These are phyloP conservation scores for Lactuca saligna DNA, from an alignment of 129 eudicot genomes.

Conservation along the genomic window DNA sequence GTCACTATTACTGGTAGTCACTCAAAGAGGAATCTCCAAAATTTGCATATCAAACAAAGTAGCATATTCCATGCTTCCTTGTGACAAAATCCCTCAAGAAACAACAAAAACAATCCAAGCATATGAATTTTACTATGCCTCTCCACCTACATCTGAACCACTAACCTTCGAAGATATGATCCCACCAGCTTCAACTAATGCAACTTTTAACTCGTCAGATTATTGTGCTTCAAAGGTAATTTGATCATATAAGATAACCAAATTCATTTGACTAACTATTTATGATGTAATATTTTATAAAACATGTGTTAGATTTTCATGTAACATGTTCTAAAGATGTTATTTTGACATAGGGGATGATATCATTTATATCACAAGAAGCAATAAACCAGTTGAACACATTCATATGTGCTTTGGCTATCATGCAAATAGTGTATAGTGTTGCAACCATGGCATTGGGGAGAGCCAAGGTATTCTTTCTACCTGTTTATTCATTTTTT, in stretches of 20 bases:
- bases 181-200: constrained; percentile 23
- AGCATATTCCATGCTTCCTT: constrained; percentile 56
- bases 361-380: constrained; percentile 39
- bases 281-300: neutral
- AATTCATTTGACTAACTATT: neutral
- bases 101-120: constrained; percentile 26
- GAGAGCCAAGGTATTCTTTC: constrained; percentile 47
- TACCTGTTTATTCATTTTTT: constrained; percentile 1
- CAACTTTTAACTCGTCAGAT: constrained; percentile 21
- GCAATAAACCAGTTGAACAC: constrained; percentile 46
- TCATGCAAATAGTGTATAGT: constrained; percentile 54
- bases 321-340: neutral
- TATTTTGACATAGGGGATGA: constrained; percentile 35
- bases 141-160: constrained; percentile 18
- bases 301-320: neutral
- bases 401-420: constrained; percentile 50
- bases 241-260: neutral
- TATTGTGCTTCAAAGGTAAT: constrained; percentile 36
- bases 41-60: constrained; percentile 44
- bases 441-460: constrained; percentile 52
- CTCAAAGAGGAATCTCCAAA: constrained; percentile 37
- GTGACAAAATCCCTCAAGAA: constrained; percentile 22
- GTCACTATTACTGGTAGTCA: constrained; percentile 41
- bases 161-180: constrained; percentile 6
- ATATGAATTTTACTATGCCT: constrained; percentile 17